These are phyloP conservation scores for Fagopyrum homotropicum DNA, from an alignment of 148 eudicot genomes.

Conservation along the genomic window DNA sequence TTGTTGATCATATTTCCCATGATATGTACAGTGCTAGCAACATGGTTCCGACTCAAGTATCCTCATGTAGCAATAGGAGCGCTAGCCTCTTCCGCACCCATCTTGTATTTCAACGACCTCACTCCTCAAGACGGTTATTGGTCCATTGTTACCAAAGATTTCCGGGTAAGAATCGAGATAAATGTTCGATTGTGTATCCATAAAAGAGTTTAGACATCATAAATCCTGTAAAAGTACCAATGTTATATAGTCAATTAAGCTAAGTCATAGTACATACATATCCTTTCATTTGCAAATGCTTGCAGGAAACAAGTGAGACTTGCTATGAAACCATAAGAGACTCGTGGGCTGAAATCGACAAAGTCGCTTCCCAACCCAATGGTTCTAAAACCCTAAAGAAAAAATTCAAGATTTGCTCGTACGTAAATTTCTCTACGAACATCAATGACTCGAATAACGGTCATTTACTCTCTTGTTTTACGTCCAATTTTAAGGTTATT, in stretches of 20 bases:
- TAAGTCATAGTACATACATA: too few relatives aligned
- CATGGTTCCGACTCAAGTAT: slow-evolving; percentile 95
- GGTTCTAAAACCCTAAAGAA: neutral
- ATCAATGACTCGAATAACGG: neutral
- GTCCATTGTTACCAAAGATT: slow-evolving; percentile 65
- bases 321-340: slow-evolving; percentile 73
- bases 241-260: too few relatives aligned
- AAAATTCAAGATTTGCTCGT: slow-evolving; percentile 2
- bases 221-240: too few relatives aligned
- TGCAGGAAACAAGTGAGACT: slow-evolving; percentile 65
- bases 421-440: neutral
- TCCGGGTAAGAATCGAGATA: slow-evolving; percentile 25
- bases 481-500: neutral
- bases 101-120: slow-evolving; percentile 68
- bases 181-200: neutral
- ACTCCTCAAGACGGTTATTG: slow-evolving; percentile 67
- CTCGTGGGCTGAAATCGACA: slow-evolving; percentile 41
- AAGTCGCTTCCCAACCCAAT: neutral
- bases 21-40: slow-evolving; percentile 55
- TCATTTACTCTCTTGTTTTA: neutral
- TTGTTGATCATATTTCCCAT: too few relatives aligned
- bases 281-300: neutral
- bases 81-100: slow-evolving; percentile 86
- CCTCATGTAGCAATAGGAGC: slow-evolving; percentile 86
- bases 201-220: too few relatives aligned